Conservation (phyloP, 495 filamentous ascomycete species). For the Collariella sp. region DNA sequence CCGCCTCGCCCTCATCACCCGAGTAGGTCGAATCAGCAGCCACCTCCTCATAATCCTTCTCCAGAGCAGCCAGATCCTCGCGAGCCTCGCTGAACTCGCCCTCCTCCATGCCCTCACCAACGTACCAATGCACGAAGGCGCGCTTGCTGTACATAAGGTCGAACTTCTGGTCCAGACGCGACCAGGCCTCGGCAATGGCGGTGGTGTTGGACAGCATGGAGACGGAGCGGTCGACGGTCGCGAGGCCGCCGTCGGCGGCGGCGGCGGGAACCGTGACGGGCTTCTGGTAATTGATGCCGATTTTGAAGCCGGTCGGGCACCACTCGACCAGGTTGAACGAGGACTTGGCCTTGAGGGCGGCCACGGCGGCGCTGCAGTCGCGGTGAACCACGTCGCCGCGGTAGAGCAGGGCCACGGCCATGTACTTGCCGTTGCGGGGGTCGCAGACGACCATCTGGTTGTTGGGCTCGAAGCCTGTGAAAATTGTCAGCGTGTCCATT, state of each 20-base stretch:
- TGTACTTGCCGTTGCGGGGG: conserved; percentile 87
- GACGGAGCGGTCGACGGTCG: conserved; percentile 76
- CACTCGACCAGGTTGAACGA: conserved; percentile 92
- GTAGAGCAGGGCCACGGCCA: conserved; percentile 85
- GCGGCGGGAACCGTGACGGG: conserved; percentile 67
- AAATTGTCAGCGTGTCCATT: neutral
- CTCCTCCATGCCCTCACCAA: conserved; percentile 94
- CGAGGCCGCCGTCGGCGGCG: conserved; percentile 56
- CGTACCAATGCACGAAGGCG: conserved; percentile 93
- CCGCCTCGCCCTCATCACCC: conserved; percentile 52
- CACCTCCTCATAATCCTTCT: conserved; percentile 92
- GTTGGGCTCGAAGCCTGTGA: conserved; percentile 73
- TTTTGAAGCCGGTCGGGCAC: conserved; percentile 95
- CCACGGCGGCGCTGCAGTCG: conserved; percentile 73
- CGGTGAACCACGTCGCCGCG: conserved; percentile 82
- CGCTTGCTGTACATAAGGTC: conserved; percentile 97
- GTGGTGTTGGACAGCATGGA: conserved; percentile 92
- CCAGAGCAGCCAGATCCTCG: conserved; percentile 80
- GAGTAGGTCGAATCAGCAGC: conserved; percentile 58
- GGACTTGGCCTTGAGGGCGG: conserved; percentile 72
- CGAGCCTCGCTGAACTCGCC: conserved; percentile 87
- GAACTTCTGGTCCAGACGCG: conserved; percentile 83
- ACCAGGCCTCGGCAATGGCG: conserved; percentile 85
- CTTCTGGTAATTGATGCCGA: conserved; percentile 90
- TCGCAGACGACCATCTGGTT: conserved; percentile 97